phyloP scores from a whole-genome alignment of 1,284 basidiomycete species.

The Microbotryomycetes sp. region DNA sequence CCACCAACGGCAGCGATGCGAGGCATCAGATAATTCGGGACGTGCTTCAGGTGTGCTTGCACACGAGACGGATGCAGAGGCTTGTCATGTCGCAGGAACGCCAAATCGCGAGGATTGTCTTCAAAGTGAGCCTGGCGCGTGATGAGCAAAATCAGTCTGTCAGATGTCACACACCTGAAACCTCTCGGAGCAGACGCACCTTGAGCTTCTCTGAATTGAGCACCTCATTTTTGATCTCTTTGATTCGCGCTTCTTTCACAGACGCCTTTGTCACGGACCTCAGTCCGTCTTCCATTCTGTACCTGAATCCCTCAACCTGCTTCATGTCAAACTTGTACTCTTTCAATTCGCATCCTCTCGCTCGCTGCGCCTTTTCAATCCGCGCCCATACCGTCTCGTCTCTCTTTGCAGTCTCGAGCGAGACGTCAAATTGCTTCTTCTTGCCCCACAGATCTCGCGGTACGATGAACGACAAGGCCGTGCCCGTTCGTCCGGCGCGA shows the following conservation, averaged over 20 bases:
- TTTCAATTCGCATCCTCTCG: constrained; percentile 66
- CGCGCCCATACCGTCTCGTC: constrained; percentile 73
- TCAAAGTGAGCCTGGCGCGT: constrained; percentile 81
- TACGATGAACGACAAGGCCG: constrained; percentile 84
- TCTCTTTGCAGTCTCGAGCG: constrained; percentile 54
- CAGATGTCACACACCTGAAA: neutral
- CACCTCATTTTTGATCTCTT: constrained; percentile 90
- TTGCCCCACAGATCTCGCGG: constrained; percentile 62
- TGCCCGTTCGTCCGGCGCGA: constrained; percentile 86
- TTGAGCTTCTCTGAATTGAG: constrained; percentile 93
- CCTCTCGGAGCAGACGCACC: constrained; percentile 47
- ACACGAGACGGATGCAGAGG: constrained; percentile 79
- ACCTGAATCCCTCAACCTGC: constrained; percentile 96
- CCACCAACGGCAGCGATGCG: constrained; percentile 51
- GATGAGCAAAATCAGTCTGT: neutral
- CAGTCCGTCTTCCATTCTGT: constrained; percentile 95
- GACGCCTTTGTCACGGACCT: constrained; percentile 77
- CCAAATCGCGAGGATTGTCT: constrained; percentile 89
- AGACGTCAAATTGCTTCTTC: constrained; percentile 60
- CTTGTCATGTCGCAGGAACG: constrained; percentile 90
- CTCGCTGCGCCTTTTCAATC: constrained; percentile 64
- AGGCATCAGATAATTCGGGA: constrained; percentile 88
- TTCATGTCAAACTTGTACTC: constrained; percentile 91
- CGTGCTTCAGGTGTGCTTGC: constrained; percentile 89
- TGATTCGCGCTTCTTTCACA: constrained; percentile 84